These are phyloP conservation scores for Ammopiptanthus mongolicus DNA, from an alignment of 306 rosid species.

Conservation along the genomic window DNA sequence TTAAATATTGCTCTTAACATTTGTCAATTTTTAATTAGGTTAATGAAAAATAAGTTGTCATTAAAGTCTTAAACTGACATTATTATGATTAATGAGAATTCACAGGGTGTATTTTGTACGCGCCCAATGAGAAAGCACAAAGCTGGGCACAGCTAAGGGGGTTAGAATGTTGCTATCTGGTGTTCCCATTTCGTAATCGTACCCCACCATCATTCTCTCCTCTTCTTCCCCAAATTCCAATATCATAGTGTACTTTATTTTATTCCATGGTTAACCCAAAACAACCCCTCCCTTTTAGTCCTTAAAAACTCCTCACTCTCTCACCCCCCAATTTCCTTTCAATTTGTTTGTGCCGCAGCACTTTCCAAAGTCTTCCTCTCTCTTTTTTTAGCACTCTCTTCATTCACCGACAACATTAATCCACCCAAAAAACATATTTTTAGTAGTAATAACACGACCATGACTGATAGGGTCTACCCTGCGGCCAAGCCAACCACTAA, in stretches of 20 bases:
- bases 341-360: constrained; percentile 30
- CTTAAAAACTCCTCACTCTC: neutral
- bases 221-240: neutral
- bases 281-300: neutral
- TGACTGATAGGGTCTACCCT: constrained; percentile 76
- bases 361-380: constrained; percentile 29
- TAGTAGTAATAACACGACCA: neutral
- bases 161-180: constrained; percentile 38
- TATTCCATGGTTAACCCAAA: neutral
- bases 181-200: neutral
- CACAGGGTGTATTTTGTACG: neutral
- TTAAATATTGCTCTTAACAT: too few relatives aligned
- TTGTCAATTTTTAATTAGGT: neutral
- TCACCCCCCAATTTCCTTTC: neutral
- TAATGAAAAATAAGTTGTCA: constrained; percentile 1
- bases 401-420: neutral
- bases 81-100: neutral
- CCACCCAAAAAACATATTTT: neutral
- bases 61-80: neutral
- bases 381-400: constrained; percentile 16
- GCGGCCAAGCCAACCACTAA: constrained; percentile 40
- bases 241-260: neutral
- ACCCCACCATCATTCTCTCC: neutral
- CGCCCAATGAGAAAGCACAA: neutral
- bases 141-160: constrained; percentile 26